Evolutionary conservation across 2,329 filamentous ascomycete species (phyloP).

Genomic region (Anthostomella pinea): DNA sequence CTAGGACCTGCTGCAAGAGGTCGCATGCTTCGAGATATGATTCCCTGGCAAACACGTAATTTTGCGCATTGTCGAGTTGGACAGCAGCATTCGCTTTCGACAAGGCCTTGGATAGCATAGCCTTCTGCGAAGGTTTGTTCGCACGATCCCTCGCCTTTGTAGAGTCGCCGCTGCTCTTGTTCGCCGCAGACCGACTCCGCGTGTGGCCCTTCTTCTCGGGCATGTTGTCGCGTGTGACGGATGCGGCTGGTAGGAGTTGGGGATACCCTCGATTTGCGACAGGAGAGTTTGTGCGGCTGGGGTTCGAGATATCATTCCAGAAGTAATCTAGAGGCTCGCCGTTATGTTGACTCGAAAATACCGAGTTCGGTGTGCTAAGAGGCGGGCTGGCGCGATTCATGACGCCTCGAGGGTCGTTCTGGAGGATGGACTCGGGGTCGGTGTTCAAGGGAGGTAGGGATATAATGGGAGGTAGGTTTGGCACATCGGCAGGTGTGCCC

Average conservation of each 20-base stretch:
- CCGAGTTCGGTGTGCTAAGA: conserved; percentile 19
- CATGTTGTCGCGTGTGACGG: conserved; percentile 30
- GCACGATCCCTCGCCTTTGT: conserved; percentile 35
- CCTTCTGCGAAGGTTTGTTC: conserved; percentile 71
- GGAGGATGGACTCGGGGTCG: conserved; percentile 18
- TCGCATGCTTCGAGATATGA: conserved; percentile 90
- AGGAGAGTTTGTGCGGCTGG: conserved; percentile 19
- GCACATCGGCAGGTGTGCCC: conserved; percentile 2
- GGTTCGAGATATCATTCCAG: conserved; percentile 25
- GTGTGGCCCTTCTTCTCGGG: conserved; percentile 42
- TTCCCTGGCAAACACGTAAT: conserved; percentile 85
- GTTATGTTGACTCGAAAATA: conserved; percentile 20
- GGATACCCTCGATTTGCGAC: conserved; percentile 20
- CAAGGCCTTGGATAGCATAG: conserved; percentile 92
- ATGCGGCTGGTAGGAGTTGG: conserved; percentile 24
- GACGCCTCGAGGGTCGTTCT: conserved; percentile 13
- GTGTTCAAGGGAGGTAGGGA: conserved; percentile 39
- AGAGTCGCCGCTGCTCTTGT: conserved; percentile 45
- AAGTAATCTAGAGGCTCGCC: conserved; percentile 23
- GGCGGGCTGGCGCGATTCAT: conserved; percentile 23
- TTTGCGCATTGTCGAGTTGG: conserved; percentile 91
- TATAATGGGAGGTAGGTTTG: conserved; percentile 40
- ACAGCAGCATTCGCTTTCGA: conserved; percentile 96
- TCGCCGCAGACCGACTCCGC: conserved; percentile 43
- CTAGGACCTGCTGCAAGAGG: conserved; percentile 82